A percentile compares a stretch with the other conserved stretches of the same genome.
phyloP scores from a whole-genome alignment of 805 yeast genomes.

The Saccharomycopsis capsularis region DNA sequence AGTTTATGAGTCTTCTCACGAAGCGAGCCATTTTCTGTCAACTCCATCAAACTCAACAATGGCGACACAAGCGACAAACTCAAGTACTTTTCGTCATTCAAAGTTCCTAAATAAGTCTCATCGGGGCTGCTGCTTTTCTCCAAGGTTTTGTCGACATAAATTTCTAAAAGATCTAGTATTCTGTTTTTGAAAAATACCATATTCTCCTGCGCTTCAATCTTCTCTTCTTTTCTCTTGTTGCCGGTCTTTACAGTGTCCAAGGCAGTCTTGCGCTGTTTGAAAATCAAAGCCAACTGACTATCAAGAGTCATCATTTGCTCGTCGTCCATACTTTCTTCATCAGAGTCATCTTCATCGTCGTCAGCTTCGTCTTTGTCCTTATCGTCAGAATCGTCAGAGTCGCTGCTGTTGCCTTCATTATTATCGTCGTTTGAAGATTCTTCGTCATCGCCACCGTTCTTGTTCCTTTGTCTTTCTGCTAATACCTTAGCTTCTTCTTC shows the following conservation, averaged over 20 bases:
- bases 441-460: background rate
- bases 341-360: slow-evolving; percentile 30
- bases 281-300: slow-evolving; percentile 72
- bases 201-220: slow-evolving; percentile 70
- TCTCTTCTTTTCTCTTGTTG: slow-evolving; percentile 63
- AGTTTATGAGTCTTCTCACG: slow-evolving; percentile 73
- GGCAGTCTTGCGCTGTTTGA: slow-evolving; percentile 73
- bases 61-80: slow-evolving; percentile 45
- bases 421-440: background rate
- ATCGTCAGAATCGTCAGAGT: slow-evolving; percentile 47
- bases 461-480: slow-evolving; percentile 46
- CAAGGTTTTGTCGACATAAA: slow-evolving; percentile 44
- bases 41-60: slow-evolving; percentile 49
- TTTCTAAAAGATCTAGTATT: slow-evolving; percentile 68
- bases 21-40: slow-evolving; percentile 62
- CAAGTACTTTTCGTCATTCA: slow-evolving; percentile 29
- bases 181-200: slow-evolving; percentile 74
- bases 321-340: slow-evolving; percentile 35
- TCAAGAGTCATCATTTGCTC: slow-evolving; percentile 92
- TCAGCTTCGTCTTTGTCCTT: slow-evolving; percentile 38
- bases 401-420: slow-evolving; percentile 32
- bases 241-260: slow-evolving; percentile 49
- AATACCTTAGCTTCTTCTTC: slow-evolving; percentile 2
- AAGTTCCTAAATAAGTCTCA: slow-evolving; percentile 1
- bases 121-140: slow-evolving; percentile 10